Conservation (phyloP, 1,284 basidiomycete species). For the Erythrobasidium hasegawianum region DNA sequence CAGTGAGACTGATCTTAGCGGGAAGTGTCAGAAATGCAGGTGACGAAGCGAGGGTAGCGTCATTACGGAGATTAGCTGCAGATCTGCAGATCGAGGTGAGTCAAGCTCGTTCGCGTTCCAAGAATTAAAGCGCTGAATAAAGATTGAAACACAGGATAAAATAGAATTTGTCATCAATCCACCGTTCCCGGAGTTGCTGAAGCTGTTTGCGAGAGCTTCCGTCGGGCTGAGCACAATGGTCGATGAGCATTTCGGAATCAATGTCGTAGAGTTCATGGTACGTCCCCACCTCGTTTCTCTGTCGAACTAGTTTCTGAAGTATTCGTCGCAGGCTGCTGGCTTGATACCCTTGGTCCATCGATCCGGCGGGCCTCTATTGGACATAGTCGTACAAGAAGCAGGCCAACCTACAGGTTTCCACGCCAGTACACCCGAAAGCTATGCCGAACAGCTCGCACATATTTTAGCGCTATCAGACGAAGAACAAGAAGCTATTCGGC, state of each 20-base stretch:
- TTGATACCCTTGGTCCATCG: conserved; percentile 88
- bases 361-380: conserved; percentile 83
- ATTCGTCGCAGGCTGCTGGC: conserved; percentile 71
- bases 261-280: conserved; percentile 98
- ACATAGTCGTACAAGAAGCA: conserved; percentile 69
- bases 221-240: conserved; percentile 95
- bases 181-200: conserved; percentile 65
- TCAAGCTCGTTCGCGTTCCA: too few relatives aligned
- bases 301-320: too few relatives aligned
- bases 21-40: conserved; percentile 75
- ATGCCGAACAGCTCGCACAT: conserved; percentile 65
- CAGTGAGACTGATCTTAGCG: conserved; percentile 62
- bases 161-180: conserved; percentile 82
- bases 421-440: conserved; percentile 64
- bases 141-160: conserved; percentile 59
- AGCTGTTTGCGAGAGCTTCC: conserved; percentile 66
- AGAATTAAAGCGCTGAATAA: too few relatives aligned
- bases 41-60: conserved; percentile 68
- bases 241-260: conserved; percentile 98
- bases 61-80: conserved; percentile 59
- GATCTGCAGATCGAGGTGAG: conserved; percentile 65
- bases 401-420: conserved; percentile 76
- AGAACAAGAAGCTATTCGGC: conserved; percentile 62
- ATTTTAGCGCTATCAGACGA: conserved; percentile 60
- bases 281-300: too few relatives aligned